phyloP scores from a whole-genome alignment of 2,329 filamentous ascomycete species.

The Nigrospora osmanthi region DNA sequence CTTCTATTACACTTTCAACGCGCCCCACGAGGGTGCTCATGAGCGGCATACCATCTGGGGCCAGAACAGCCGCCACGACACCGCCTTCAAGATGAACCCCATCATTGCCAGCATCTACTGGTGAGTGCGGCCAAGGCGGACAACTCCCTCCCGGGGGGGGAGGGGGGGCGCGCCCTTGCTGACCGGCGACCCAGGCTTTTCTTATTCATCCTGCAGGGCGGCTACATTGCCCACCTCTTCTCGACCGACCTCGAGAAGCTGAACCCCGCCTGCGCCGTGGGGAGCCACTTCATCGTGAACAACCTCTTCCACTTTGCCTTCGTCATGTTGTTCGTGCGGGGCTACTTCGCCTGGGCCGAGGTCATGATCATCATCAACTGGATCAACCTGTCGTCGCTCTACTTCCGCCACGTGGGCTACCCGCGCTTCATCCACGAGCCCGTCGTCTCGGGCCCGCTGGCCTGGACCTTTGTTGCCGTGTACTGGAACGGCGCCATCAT shows the following conservation, averaged over 20 bases:
- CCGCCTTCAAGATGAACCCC: slow-evolving; percentile 69
- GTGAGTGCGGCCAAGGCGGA: slow-evolving; percentile 30
- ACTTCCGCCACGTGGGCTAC: slow-evolving; percentile 70
- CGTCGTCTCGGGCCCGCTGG: slow-evolving; percentile 68
- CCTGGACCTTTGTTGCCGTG: slow-evolving; percentile 78
- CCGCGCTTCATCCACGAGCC: slow-evolving; percentile 70
- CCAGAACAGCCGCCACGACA: slow-evolving; percentile 57
- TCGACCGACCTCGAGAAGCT: slow-evolving; percentile 54
- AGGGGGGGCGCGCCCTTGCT: no score
- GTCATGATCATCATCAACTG: slow-evolving; percentile 73
- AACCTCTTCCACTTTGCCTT: slow-evolving; percentile 79
- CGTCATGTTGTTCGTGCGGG: slow-evolving; percentile 74
- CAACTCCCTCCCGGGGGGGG: neutral
- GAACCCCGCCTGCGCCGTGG: slow-evolving; percentile 66
- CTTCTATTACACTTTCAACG: slow-evolving; percentile 65
- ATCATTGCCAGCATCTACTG: slow-evolving; percentile 66
- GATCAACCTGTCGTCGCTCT: slow-evolving; percentile 68
- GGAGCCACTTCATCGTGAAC: slow-evolving; percentile 77
- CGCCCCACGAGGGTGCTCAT: slow-evolving; percentile 56
- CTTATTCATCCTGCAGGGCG: slow-evolving; percentile 67
- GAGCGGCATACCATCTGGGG: slow-evolving; percentile 62
- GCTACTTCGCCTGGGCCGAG: slow-evolving; percentile 68
- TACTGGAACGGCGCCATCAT: slow-evolving; percentile 87
- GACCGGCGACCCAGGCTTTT: slow-evolving; percentile 44
- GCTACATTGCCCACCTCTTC: slow-evolving; percentile 73